These are phyloP conservation scores for Scheffersomyces coipomensis DNA, from an alignment of 805 yeast genomes.

Conservation along the genomic window DNA sequence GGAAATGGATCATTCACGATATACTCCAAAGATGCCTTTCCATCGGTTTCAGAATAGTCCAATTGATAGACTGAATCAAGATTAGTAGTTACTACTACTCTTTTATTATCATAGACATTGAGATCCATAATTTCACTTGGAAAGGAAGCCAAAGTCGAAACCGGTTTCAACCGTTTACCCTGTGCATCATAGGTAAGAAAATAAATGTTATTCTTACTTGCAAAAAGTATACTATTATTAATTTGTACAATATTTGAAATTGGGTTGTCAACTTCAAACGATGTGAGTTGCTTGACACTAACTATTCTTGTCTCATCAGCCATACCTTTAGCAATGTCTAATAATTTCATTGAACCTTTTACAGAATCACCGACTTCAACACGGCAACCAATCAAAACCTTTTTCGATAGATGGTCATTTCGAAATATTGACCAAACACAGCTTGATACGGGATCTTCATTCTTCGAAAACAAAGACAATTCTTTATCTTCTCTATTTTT, in stretches of 20 bases:
- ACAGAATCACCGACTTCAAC: slow-evolving; percentile 8
- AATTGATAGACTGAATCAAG: slow-evolving; percentile 35
- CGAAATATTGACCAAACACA: slow-evolving; percentile 36
- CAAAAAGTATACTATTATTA: slow-evolving; percentile 29
- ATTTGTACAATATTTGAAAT: slow-evolving; percentile 33
- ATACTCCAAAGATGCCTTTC: slow-evolving; percentile 7
- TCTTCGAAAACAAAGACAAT: slow-evolving; percentile 16
- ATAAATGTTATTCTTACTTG: slow-evolving; percentile 27
- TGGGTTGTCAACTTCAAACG: slow-evolving; percentile 30
- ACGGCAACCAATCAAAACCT: slow-evolving; percentile 31
- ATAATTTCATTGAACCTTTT: slow-evolving; percentile 32
- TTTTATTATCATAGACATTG: slow-evolving; percentile 9
- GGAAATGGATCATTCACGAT: slow-evolving; percentile 31
- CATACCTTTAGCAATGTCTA: slow-evolving; percentile 25
- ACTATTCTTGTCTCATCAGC: slow-evolving; percentile 8
- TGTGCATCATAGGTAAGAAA: slow-evolving; percentile 32
- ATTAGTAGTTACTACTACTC: slow-evolving; percentile 26
- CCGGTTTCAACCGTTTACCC: slow-evolving; percentile 30
- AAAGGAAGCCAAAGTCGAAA: slow-evolving; percentile 19
- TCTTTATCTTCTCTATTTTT: slow-evolving; percentile 8
- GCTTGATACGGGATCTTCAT: slow-evolving; percentile 31
- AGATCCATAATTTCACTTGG: slow-evolving; percentile 30
- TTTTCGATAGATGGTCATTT: slow-evolving; percentile 29
- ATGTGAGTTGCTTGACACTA: slow-evolving; percentile 27
- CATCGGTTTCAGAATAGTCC: slow-evolving; percentile 7